Evolutionary conservation across 169 alveolate genomes (phyloP), one percentile per base, ranked within the genome.

Genomic region (Plasmodium cynomolgi): DNA sequence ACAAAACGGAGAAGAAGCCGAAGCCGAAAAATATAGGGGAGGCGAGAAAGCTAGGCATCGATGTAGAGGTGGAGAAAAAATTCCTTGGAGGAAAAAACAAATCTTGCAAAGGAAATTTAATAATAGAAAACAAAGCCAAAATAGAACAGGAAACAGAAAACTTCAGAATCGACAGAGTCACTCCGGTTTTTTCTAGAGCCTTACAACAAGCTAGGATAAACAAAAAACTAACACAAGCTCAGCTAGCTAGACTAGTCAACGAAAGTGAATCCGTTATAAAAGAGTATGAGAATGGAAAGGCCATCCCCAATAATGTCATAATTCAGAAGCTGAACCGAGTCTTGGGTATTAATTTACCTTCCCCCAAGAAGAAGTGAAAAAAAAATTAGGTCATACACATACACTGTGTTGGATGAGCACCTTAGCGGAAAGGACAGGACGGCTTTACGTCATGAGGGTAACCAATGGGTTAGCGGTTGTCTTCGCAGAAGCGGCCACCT

Each of bases 261-360:
- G 96, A 96, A 75, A 90, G 93, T 31, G 97, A 96, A 72, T 44
- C 96, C 15, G 92, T 92, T 11, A 93, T 96, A 20, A 96, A 95
- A 84, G 97, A 96, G 77, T 96, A 96, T 84, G 97, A 96, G 37
- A 96, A 95, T 73, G 97, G 97, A 7, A 83, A 92, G 56, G 97
- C 96, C 29, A 95, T 95, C 56, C 97, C 97, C 11, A 96, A 96
- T 73, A 96, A 96, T 50, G 75, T 74, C 9, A 92, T 96, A 39
- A 84, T 96, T 39, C 97, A 96, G 62, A 96, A 96, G 68, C 80
- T 96, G 15, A 91, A 95, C 80, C 71, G 95, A 29, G 97, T 95
- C 54, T 83, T 96, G 33, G 97, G 97, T 5, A 92, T 95, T 39
- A 94, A 93, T 81, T 93, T 96, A n/a, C 97, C 97, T 0, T 73